Evolutionary conservation across 441 rosid genomes (phyloP), one percentile per base, ranked within the genome.

Genomic region (Corymbia citriodora): DNA sequence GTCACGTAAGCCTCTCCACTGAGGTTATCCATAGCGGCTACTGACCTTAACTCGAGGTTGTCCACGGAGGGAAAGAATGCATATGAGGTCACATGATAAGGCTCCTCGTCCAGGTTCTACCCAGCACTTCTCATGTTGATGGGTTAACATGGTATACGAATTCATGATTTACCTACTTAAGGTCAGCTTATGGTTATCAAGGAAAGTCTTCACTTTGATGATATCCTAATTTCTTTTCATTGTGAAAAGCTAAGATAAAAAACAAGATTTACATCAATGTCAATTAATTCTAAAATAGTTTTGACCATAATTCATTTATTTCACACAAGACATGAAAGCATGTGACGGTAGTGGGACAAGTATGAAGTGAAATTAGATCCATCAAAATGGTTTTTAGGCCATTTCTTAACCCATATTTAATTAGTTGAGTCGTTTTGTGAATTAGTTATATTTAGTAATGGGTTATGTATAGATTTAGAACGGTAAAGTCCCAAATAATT

Each of bases 281-380:
- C 57, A 18, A 55, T 18, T 9, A 17, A 7, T 55, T 55, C 21
- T 18, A 3, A 54, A 40, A 40, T 40, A 65, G 21, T n/a, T 15
- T 65, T n/a, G 74, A 9, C 74, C 21, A n/a, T n/a, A 15, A n/a
- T n/a, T 65, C 74, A n/a, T 65, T n/a, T n/a, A 15, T 65, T 68
- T 31, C 74, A n/a, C 40, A 0, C 4, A 31, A 29, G 70, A 25
- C 16, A 27, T 12, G 0, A 3, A 1, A 29, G 33, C 31, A 12
- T 3, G 70, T 12, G 33, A 63, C n/a, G 3, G 33, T 29, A 13
- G 70, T 2, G 8, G 4, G 6, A 29, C 31, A 29, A 29, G 70
- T 63, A 5, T 29, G 33, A 31, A 55, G 57, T 55, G 45, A 40
- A 4, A 4, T 40, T 40, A 40, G 45, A 40, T 40, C 45, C 6